Evolutionary conservation across 176 grass and related monocot genomes (phyloP).

Genomic region (Typha latifolia): DNA sequence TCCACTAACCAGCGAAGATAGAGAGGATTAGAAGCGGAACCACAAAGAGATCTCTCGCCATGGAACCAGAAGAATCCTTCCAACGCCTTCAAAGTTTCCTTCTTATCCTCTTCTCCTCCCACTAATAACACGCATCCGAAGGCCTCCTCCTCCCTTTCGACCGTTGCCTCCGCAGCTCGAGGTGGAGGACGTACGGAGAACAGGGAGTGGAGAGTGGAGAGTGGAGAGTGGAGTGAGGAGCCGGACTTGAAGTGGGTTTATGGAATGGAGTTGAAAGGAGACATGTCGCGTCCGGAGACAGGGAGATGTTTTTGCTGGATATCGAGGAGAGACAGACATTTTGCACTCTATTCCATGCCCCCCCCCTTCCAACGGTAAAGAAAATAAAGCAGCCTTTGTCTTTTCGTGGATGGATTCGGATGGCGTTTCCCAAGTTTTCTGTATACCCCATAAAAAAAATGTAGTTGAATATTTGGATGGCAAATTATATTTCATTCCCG

Average conservation of each 20-base stretch:
- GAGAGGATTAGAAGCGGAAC: background rate
- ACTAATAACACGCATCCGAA: background rate
- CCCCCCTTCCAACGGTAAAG: background rate
- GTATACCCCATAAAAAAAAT: too few relatives aligned
- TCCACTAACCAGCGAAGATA: background rate
- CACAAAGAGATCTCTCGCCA: background rate
- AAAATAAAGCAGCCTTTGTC: background rate
- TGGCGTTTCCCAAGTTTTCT: too few relatives aligned
- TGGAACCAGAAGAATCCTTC: background rate
- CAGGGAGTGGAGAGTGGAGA: constrained; percentile 11
- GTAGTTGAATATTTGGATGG: too few relatives aligned
- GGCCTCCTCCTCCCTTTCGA: background rate
- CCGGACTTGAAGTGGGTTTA: background rate
- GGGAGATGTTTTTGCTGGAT: background rate
- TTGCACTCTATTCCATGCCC: background rate
- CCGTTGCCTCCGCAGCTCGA: constrained; percentile 8
- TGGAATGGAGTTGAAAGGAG: background rate
- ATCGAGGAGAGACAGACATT: background rate
- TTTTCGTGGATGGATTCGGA: background rate
- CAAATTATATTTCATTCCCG: too few relatives aligned
- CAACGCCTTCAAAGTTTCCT: background rate
- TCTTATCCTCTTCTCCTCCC: background rate
- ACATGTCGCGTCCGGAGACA: constrained; percentile 32
- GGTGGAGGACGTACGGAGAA: constrained; percentile 10
- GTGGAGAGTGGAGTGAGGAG: constrained; percentile 12